Percentiles rank a stretch among this genome's conserved stretches.
Evolutionary conservation across 1,284 basidiomycete species (phyloP).

Genomic region (Cutaneotrichosporon sp.): DNA sequence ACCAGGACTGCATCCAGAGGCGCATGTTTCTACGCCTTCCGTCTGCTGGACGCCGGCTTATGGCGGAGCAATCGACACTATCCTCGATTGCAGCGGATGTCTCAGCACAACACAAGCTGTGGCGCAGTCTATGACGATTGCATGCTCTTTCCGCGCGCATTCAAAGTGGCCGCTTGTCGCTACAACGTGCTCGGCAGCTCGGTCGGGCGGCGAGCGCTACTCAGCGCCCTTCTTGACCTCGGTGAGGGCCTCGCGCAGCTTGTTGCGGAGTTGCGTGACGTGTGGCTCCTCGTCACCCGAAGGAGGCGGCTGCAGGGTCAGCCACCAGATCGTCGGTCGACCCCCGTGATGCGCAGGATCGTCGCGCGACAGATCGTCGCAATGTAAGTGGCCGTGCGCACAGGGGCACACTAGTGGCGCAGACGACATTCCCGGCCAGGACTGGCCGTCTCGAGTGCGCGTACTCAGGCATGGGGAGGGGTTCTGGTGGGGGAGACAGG

Average conservation of each 20-base stretch:
- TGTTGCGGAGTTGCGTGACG: slow-evolving; percentile 44
- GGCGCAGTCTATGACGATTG: too few relatives aligned
- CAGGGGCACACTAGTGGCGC: neutral
- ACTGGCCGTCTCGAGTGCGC: neutral
- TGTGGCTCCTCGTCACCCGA: slow-evolving; percentile 39
- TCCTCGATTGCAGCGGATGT: too few relatives aligned
- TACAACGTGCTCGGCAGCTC: neutral
- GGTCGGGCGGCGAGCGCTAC: slow-evolving; percentile 19
- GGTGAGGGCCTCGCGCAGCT: slow-evolving; percentile 35
- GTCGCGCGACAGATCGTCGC: too few relatives aligned
- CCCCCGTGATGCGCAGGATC: neutral
- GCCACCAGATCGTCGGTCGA: neutral
- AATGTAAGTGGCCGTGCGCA: too few relatives aligned
- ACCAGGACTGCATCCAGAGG: neutral
- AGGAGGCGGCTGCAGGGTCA: slow-evolving; percentile 40
- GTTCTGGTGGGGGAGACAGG: too few relatives aligned
- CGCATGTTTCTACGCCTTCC: neutral
- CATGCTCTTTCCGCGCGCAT: too few relatives aligned
- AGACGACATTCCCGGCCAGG: neutral
- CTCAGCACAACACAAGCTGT: too few relatives aligned
- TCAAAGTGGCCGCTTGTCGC: too few relatives aligned
- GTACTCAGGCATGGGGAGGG: too few relatives aligned
- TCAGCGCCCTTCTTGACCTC: slow-evolving; percentile 46
- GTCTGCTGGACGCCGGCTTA: neutral
- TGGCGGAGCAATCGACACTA: too few relatives aligned